A percentile compares a stretch with the other conserved stretches of the same genome.
phyloP scores from a whole-genome alignment of 2,329 filamentous ascomycete species.

The Exophiala sideris region DNA sequence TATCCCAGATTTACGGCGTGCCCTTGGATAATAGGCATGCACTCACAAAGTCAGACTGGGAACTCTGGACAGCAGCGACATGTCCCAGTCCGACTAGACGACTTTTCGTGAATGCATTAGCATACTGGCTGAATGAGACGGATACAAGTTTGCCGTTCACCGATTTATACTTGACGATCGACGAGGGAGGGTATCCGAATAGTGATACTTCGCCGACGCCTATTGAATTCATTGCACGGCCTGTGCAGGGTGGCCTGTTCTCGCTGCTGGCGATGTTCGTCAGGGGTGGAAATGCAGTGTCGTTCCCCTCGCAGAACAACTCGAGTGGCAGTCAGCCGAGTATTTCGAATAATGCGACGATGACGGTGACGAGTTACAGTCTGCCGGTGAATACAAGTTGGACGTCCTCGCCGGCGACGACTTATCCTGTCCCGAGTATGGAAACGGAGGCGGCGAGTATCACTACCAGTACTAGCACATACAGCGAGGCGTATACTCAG shows the following conservation, averaged over 20 bases:
- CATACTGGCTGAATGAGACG: constrained; percentile 79
- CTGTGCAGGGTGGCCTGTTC: constrained; percentile 81
- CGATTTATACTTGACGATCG: constrained; percentile 75
- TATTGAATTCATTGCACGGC: constrained; percentile 70
- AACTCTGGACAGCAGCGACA: constrained; percentile 80
- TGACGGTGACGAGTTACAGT: background rate
- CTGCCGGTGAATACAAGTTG: background rate
- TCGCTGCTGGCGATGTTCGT: constrained; percentile 66
- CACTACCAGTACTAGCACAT: background rate
- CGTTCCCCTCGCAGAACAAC: background rate
- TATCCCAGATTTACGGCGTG: constrained; percentile 75
- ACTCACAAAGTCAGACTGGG: constrained; percentile 86
- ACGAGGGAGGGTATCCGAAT: constrained; percentile 68
- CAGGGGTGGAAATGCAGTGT: background rate
- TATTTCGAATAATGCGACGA: background rate
- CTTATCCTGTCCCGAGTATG: background rate
- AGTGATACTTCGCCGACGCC: constrained; percentile 33
- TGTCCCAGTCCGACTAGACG: constrained; percentile 60
- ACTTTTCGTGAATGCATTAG: constrained; percentile 69
- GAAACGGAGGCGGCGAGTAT: background rate
- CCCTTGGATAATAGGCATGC: constrained; percentile 76
- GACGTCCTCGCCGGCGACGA: background rate
- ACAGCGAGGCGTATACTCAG: background rate
- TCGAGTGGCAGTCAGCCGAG: too few species aligned
- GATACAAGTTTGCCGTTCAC: constrained; percentile 70